Conservation (phyloP, 352 stramenopile species). For the Pythium angustatum region DNA sequence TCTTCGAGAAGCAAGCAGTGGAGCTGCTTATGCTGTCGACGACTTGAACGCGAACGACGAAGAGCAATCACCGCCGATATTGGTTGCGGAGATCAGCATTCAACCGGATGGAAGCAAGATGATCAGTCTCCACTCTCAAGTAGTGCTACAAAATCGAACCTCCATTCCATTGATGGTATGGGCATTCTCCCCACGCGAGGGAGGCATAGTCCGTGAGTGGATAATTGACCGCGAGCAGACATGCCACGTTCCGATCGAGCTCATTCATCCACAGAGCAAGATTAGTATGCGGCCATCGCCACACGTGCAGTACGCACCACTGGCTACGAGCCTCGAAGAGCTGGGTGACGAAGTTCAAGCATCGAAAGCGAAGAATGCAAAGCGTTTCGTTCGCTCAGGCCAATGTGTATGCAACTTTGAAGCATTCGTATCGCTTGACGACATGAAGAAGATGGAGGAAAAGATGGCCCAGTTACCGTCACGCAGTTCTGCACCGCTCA, state of each 20-base stretch:
- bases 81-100: slow-evolving; percentile 87
- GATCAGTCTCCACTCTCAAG: slow-evolving; percentile 85
- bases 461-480: slow-evolving; percentile 45
- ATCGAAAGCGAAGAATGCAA: slow-evolving; percentile 71
- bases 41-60: slow-evolving; percentile 48
- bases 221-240: slow-evolving; percentile 83
- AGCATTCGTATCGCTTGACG: slow-evolving; percentile 71
- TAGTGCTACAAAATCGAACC: slow-evolving; percentile 86
- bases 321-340: slow-evolving; percentile 81
- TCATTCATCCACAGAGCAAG: slow-evolving; percentile 87
- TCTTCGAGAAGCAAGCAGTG: slow-evolving; percentile 49
- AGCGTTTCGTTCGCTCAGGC: slow-evolving; percentile 78
- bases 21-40: slow-evolving; percentile 15
- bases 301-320: slow-evolving; percentile 82
- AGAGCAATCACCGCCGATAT: slow-evolving; percentile 61
- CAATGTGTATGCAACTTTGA: slow-evolving; percentile 85
- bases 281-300: slow-evolving; percentile 85
- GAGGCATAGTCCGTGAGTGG: slow-evolving; percentile 66
- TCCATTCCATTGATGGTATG: slow-evolving; percentile 87
- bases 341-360: slow-evolving; percentile 71
- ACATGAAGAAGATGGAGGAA: slow-evolving; percentile 39
- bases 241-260: slow-evolving; percentile 78
- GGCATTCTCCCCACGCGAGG: slow-evolving; percentile 84
- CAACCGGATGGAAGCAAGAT: slow-evolving; percentile 88
- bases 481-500: slow-evolving; percentile 48